Evolutionary conservation across 192 early-diverging fungal species (phyloP), one percentile per base, ranked within the genome.

Genomic region (Geranomyces variabilis): DNA sequence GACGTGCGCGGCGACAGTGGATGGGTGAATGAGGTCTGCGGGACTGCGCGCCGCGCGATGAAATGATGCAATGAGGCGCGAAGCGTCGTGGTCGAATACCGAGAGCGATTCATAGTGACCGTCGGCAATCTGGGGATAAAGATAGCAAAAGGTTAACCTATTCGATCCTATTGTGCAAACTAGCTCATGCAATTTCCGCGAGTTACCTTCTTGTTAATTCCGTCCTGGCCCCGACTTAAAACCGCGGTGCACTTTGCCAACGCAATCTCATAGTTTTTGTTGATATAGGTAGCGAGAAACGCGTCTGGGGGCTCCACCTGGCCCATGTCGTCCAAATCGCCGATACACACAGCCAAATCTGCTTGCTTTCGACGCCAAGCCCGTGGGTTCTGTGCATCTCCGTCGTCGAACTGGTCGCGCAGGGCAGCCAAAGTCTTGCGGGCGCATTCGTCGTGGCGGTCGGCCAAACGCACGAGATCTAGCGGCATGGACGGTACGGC

Each of bases 401-500:
- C 51, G 17, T 26, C 51, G n/a, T n/a, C 19, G 29, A 60, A 29
- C 15, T 33, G 28, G 43, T 70, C 57, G 22, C 68, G 68, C n/a
- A 61, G 10, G 13, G 36, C 56, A n/a, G 15, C 28, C 30, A 60
- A 17, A 12, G 68, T 19, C 28, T 60, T 70, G 14, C 36, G 57
- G 1, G 43, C 26, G 22, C 68, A 70, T 36, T 70, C 68, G 55
- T 30, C 58, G 55, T 70, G 68, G n/a, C 57, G 68, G 33, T 70
- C 34, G 30, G 56, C 26, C 8, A 70, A 56, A 9, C 30, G 22
- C 7, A 44, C 7, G 15, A 34, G 34, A 36, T 58, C 68, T n/a
- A 30, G 26, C 5, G 68, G 68, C 68, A 70, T 70, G 33, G 33
- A 17, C 15, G 68, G 68, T 9, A 70, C 43, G 12, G 68, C 55